Conservation (phyloP, 495 filamentous ascomycete genomes). For the Penicillium argentinense region DNA sequence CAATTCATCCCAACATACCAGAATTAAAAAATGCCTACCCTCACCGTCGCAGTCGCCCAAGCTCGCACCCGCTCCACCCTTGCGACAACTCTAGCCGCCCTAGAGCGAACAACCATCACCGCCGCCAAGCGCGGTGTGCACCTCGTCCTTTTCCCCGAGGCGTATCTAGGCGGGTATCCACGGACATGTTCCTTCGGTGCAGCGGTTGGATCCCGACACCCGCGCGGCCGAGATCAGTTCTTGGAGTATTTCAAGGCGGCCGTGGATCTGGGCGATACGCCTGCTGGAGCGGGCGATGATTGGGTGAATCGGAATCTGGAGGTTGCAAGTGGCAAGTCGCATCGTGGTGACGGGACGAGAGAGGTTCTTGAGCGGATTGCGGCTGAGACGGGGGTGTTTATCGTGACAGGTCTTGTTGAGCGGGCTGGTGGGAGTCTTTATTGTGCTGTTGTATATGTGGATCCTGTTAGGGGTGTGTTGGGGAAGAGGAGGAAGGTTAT, state of each 20-base stretch:
- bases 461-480: conserved; percentile 65
- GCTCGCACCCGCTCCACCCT: conserved; percentile 66
- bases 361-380: conserved; percentile 76
- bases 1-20: background rate
- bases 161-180: conserved; percentile 91
- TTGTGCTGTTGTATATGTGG: conserved; percentile 81
- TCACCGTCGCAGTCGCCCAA: conserved; percentile 68
- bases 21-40: conserved; percentile 38
- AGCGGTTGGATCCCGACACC: conserved; percentile 65
- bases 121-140: conserved; percentile 55
- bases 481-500: conserved; percentile 97
- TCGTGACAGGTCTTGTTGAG: conserved; percentile 80
- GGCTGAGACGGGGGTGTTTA: conserved; percentile 73
- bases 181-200: conserved; percentile 80
- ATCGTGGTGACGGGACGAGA: conserved; percentile 84
- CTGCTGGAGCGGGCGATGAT: conserved; percentile 67
- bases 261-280: conserved; percentile 85
- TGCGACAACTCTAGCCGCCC: conserved; percentile 61
- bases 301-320: conserved; percentile 68
- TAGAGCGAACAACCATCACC: conserved; percentile 54
- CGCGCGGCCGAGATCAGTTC: conserved; percentile 80
- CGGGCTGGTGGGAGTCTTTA: conserved; percentile 78
- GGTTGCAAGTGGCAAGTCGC: conserved; percentile 42
- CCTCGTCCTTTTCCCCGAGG: conserved; percentile 88
- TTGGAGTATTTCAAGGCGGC: conserved; percentile 74